Evolutionary conservation across 495 filamentous ascomycete species (phyloP).

Genomic region (Xylona heveae): DNA sequence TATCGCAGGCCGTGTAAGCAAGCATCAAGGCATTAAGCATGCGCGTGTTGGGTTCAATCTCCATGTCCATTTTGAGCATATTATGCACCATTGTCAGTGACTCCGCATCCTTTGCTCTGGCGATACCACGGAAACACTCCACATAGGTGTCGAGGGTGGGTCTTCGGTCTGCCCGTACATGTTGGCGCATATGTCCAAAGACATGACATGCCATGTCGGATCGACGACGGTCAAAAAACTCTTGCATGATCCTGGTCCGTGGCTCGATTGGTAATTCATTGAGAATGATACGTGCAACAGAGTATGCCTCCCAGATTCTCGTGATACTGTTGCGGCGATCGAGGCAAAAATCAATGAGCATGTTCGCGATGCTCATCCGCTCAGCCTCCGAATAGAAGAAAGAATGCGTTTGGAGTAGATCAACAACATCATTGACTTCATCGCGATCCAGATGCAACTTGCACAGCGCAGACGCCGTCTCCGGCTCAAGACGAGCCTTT

Average conservation of each 20-base stretch:
- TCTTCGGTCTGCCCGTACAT: constrained; percentile 27
- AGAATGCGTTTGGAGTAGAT: constrained; percentile 49
- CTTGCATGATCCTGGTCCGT: constrained; percentile 55
- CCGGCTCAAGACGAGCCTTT: constrained; percentile 39
- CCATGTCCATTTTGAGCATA: constrained; percentile 74
- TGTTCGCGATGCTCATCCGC: constrained; percentile 35
- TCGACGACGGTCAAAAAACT: constrained; percentile 56
- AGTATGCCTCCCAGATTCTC: constrained; percentile 62
- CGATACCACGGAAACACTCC: constrained; percentile 54
- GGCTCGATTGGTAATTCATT: constrained; percentile 39
- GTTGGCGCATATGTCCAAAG: constrained; percentile 75
- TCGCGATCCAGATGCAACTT: constrained; percentile 48
- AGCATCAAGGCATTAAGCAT: constrained; percentile 72
- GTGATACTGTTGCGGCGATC: constrained; percentile 36
- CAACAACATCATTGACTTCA: constrained; percentile 51
- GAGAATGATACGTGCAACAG: constrained; percentile 54
- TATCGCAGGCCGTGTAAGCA: constrained; percentile 48
- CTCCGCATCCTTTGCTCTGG: constrained; percentile 35
- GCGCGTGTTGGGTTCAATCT: constrained; percentile 52
- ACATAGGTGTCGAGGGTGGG: constrained; percentile 59
- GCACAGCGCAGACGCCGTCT: constrained; percentile 50
- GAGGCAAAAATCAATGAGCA: constrained; percentile 42
- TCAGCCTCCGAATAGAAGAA: constrained; percentile 40
- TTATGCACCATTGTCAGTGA: constrained; percentile 60
- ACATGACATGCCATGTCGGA: constrained; percentile 65